These are phyloP conservation scores for Aspergillus unguis DNA, from an alignment of 2,329 filamentous ascomycete genomes.

Conservation along the genomic window DNA sequence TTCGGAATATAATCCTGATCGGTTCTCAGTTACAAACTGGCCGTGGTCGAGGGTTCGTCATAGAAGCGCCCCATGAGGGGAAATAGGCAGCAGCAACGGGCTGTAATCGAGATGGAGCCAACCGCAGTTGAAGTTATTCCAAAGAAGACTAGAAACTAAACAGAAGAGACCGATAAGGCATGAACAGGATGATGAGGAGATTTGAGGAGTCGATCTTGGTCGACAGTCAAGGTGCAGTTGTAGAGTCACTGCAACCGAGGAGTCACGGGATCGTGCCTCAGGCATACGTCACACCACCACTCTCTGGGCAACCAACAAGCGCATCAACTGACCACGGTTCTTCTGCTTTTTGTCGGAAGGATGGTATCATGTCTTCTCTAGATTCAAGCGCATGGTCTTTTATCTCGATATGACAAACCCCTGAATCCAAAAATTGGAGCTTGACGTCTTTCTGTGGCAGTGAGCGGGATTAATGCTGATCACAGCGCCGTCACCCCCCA, in stretches of 20 bases:
- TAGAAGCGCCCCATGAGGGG: constrained; percentile 34
- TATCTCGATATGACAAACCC: neutral
- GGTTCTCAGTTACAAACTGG: constrained; percentile 30
- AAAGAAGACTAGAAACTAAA: constrained; percentile 3
- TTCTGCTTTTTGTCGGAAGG: neutral
- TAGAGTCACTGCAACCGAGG: constrained; percentile 7
- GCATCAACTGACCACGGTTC: neutral
- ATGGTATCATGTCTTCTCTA: neutral
- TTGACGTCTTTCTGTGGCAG: neutral
- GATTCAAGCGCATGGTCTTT: neutral
- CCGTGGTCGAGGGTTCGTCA: constrained; percentile 29
- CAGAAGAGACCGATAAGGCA: constrained; percentile 2
- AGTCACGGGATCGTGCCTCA: constrained; percentile 18
- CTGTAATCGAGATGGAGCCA: too few species aligned
- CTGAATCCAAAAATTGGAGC: neutral
- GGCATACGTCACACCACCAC: constrained; percentile 8
- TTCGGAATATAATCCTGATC: neutral
- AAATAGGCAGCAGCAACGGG: constrained; percentile 21
- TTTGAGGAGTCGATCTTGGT: constrained; percentile 7
- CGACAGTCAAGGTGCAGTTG: neutral
- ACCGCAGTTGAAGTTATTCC: too few species aligned
- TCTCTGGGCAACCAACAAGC: too few species aligned
- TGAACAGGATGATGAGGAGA: neutral
- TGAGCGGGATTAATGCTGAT: constrained; percentile 13
- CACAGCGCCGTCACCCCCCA: constrained; percentile 17